Evolutionary conservation across 371 early-diverging fungal genomes (phyloP).

Genomic region (Actinomortierella wolfii): DNA sequence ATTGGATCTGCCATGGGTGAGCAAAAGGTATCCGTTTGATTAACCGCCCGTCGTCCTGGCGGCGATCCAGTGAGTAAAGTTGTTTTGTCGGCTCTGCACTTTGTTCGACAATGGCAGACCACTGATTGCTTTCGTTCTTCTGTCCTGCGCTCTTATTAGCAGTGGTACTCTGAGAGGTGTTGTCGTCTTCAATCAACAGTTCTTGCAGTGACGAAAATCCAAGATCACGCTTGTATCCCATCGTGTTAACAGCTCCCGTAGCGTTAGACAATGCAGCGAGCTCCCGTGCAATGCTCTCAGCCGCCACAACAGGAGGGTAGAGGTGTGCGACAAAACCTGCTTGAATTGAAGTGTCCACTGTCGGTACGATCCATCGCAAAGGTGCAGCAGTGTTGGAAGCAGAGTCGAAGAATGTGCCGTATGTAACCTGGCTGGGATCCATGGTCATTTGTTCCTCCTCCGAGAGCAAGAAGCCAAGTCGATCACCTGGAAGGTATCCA

Average conservation of each 20-base stretch:
- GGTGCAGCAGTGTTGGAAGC: conserved; percentile 29
- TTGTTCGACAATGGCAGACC: conserved; percentile 26
- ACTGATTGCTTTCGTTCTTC: conserved; percentile 27
- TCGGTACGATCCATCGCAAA: conserved; percentile 40
- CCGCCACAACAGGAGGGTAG: conserved; percentile 37
- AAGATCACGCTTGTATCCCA: conserved; percentile 31
- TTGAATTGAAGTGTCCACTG: conserved; percentile 21
- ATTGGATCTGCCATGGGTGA: conserved; percentile 57
- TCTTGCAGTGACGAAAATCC: conserved; percentile 44
- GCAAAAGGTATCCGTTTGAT: conserved; percentile 58
- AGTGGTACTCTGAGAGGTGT: neutral
- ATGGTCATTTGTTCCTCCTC: conserved; percentile 23
- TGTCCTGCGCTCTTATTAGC: conserved; percentile 11
- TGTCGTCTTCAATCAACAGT: conserved; percentile 12
- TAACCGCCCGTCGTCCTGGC: conserved; percentile 42
- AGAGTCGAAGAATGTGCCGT: conserved; percentile 12
- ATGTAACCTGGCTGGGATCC: conserved; percentile 14
- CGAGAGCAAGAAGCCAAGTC: conserved; percentile 27
- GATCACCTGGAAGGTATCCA: conserved; percentile 26
- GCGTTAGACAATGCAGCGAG: conserved; percentile 39
- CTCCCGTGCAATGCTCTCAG: conserved; percentile 36
- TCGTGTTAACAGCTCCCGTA: conserved; percentile 33
- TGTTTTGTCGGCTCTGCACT: conserved; percentile 23
- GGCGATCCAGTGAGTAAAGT: conserved; percentile 37
- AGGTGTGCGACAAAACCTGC: conserved; percentile 35